phyloP scores from a whole-genome alignment of 1,139 yeast genomes.

The Diutina ranongensis region DNA sequence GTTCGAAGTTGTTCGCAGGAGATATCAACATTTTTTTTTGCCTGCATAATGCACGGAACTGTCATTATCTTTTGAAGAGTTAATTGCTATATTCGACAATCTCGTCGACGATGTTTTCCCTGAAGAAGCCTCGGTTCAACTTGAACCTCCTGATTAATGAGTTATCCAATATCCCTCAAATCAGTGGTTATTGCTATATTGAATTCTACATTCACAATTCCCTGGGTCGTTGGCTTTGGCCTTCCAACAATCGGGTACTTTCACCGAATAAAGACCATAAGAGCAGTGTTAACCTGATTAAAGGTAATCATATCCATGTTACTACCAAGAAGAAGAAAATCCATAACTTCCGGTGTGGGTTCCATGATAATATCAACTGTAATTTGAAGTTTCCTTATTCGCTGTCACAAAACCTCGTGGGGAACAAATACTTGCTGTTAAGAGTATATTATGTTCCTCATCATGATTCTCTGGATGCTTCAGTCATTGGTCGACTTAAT shows the following conservation, averaged over 20 bases:
- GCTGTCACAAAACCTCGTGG: constrained; percentile 25
- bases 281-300: neutral
- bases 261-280: neutral
- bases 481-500: constrained; percentile 52
- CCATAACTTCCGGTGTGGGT: constrained; percentile 32
- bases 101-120: neutral
- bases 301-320: constrained; percentile 14
- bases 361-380: constrained; percentile 27
- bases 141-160: constrained; percentile 53
- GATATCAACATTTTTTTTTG: no score
- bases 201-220: constrained; percentile 30
- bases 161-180: constrained; percentile 71
- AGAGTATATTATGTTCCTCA: constrained; percentile 22
- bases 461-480: constrained; percentile 11
- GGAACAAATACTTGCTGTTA: constrained; percentile 25
- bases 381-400: constrained; percentile 29
- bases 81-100: no score
- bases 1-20: no score
- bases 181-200: constrained; percentile 57
- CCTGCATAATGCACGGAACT: no score
- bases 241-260: neutral
- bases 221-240: neutral
- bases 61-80: no score
- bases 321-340: constrained; percentile 25
- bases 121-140: constrained; percentile 36